Evolutionary conservation across 305 asterid species (phyloP), one percentile per base, ranked within the genome.

Genomic region (Fraxinus ornus): DNA sequence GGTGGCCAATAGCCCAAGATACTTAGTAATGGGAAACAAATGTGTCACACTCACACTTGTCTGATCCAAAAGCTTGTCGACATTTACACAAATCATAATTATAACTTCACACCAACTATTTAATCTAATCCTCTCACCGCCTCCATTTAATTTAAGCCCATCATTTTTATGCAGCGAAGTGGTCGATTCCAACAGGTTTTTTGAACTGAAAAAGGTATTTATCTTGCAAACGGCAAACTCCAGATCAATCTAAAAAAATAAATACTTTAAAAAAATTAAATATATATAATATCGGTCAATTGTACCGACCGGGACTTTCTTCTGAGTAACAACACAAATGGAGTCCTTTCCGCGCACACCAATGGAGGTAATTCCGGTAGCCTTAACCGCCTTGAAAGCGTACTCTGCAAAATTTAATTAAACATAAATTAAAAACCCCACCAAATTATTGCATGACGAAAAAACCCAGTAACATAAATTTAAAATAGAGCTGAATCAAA

Each of bases 331-430:
- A 73, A 95, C 99, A 78, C 99, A 95, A 17, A 95, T 97, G 10
- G 99, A 94, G 39, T 95, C 99, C 83, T 91, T 89, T 10, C 99
- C 99, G 0, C 99, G 96, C 47, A 94, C 99, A 2, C 97, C 98
- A 82, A 97, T 97, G 73, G 99, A 97, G 28, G 99, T 97, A 49
- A 93, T 88, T 81, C 98, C 99, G 36, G 97, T 93, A 21, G 99
- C 92, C 85, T 97, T 97, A 33, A 97, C 99, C 32, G 99, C 99
- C 91, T 97, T 97, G 79, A 97, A 97, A 74, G 99, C 99, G 83
- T 95, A 95, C 78, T 95, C 99, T 95, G 90, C 83, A 84, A 83
- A 76, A 49, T 83, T 33, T 80, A 19, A 77, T 71, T 13, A 5
- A 70, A 13, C 41, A 84, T 7, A 80, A 70, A 13, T 13, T 70